Base-by-base conservation (phyloP, 2,329 filamentous ascomycete species). In the Alternaria alternata region DNA sequence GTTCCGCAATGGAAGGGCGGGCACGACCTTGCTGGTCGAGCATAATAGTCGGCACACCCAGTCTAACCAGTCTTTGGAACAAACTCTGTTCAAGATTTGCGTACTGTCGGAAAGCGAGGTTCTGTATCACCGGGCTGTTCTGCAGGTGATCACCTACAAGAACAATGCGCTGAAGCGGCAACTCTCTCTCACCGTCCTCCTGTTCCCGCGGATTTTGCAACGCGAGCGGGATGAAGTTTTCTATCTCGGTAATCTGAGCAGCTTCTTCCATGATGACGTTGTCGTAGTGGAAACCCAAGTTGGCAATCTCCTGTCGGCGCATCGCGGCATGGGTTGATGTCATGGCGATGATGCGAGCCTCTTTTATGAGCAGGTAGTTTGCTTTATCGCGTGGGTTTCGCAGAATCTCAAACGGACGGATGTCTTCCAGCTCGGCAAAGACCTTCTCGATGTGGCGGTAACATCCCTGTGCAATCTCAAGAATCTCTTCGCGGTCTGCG, bases 191-290 rank as follows among this genome's bases (percentile, higher is more conserved):
- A 66, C 88, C 83, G 66, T 88, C 38, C 38, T 41, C 38, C 18
- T 22, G 38, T 0, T 41, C 38, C 38, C 38, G 87, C 20, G 91
- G 88, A 64, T 91, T 92, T 75, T 99, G 96, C 79, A 99, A 85
- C n/a, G 94, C 91, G 54, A 97, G 84, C 0, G 95, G 95, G 65
- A 99, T 93, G 80, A 99, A 98, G 65, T 93, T 96, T 76, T 99
- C 95, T 46, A 97, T 91, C 78, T 99, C 95, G 0, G 94, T 99
- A 74, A 99, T 94, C 75, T 99, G 95, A 12, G 95, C 95, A 5
- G 95, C 94, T 84, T 99, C 95, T 81, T 99, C 95, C 91, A 99
- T 97, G 54, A 99, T 86, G 12, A 99, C 91, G 66, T 97, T 99
- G 82, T 98, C 94, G 72, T 99, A 99, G 69, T 93, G 92, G 80